Base-by-base conservation (phyloP, 805 yeast species). In the Tetrapisispora taiwanensis region DNA sequence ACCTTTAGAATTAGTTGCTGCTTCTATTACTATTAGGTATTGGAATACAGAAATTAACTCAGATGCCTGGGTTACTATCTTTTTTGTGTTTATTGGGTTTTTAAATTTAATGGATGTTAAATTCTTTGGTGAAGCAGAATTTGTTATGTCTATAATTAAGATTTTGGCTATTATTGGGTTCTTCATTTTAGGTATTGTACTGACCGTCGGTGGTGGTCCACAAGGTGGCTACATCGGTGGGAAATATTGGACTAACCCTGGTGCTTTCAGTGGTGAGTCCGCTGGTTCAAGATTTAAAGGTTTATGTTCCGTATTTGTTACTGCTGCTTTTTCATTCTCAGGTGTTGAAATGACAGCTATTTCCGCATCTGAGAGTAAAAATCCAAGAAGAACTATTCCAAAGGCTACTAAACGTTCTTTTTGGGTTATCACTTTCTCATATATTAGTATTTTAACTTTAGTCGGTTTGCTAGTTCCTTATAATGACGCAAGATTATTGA, bases 321-420 rank as follows among this genome's bases (percentile, higher is more conserved):
- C 76, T 28, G 76, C 79, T 14, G 73, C 75, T 0, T 84, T 82
- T 60, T 74, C 86, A 10, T 84, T 78, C 56, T 76, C 83, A 34
- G 90, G 90, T 47, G 74, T 85, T 15, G 92, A 84, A 63, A 68
- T 84, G 52, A 75, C 76, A 33, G 85, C 87, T 41, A 69, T 84
- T 34, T 83, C 88, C 10, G 84, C 89, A 27, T 88, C 89, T 8
- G 94, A 84, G 62, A 71, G 86, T 20, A 73, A 64, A 30, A 75
- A 82, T 60, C 90, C 92, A 38, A 69, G 81, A 52, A 70, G 69
- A 44, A 65, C 83, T 2, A 71, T 83, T 44, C 92, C 90, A 31
- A 71, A 73, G 41, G 89, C 90, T 36, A 76, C 81, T 47, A 84
- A 83, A 63, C 89, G 84, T 66, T 86, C 83, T 3, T 82, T 85